Conservation (phyloP, 768 basidiomycete species). For the Pisolithus marmoratus region DNA sequence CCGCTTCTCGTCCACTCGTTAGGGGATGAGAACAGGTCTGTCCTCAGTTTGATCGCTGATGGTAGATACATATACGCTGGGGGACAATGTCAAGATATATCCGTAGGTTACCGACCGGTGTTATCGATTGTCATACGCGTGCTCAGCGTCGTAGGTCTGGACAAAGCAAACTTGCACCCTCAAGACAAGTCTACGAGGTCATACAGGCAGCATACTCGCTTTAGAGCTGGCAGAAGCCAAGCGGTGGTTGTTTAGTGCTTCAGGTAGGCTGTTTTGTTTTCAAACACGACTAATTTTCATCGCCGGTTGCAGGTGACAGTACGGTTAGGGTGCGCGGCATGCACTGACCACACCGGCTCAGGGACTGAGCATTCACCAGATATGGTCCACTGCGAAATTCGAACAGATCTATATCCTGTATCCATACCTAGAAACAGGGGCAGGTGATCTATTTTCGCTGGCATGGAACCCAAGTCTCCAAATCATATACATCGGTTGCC, state of each 20-base stretch:
- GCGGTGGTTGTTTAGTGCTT: slow-evolving; percentile 86
- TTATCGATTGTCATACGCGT: not conserved
- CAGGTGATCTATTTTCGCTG: slow-evolving; percentile 85
- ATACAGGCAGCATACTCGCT: slow-evolving; percentile 79
- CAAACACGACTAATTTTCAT: not conserved
- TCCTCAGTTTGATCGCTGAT: slow-evolving; percentile 72
- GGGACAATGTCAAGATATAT: slow-evolving; percentile 71
- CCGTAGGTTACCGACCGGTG: slow-evolving; percentile 38
- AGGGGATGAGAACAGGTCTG: slow-evolving; percentile 62
- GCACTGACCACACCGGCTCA: not conserved
- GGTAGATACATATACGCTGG: slow-evolving; percentile 75
- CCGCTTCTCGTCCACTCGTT: slow-evolving; percentile 64
- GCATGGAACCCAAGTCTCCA: slow-evolving; percentile 66
- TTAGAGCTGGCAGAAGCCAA: slow-evolving; percentile 71
- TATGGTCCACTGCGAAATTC: slow-evolving; percentile 76
- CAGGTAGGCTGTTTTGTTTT: slow-evolving; percentile 41
- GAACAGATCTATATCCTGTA: slow-evolving; percentile 64
- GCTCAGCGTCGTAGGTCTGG: slow-evolving; percentile 64
- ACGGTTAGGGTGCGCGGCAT: slow-evolving; percentile 63
- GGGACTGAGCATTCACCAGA: slow-evolving; percentile 35
- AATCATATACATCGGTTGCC: slow-evolving; percentile 82
- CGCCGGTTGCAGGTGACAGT: slow-evolving; percentile 60
- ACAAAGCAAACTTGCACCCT: slow-evolving; percentile 66
- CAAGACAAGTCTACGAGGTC: slow-evolving; percentile 66
- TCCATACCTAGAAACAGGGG: slow-evolving; percentile 72